These are phyloP conservation scores for Malus hybrid DNA, from an alignment of 331 rosid species.

Conservation along the genomic window DNA sequence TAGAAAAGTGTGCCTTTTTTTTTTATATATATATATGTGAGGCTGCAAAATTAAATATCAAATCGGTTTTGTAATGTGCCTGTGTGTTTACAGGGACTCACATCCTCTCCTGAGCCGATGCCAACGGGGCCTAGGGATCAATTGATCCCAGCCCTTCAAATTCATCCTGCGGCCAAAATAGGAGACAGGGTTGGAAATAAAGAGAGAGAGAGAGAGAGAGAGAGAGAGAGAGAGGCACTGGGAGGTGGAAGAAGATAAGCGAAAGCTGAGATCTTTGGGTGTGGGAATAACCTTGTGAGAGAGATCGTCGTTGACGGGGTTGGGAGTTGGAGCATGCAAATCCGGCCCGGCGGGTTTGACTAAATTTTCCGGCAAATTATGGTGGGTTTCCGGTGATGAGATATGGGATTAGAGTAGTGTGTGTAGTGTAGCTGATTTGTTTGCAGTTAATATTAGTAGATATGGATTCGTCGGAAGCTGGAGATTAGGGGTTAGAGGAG, in stretches of 20 bases:
- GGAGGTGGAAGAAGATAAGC: slow-evolving; percentile 34
- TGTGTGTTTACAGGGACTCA: too few species aligned
- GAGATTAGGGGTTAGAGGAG: too few species aligned
- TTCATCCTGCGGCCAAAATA: slow-evolving; percentile 2
- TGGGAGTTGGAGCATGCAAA: slow-evolving; percentile 1
- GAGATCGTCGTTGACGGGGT: background rate
- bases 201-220: slow-evolving; percentile 26
- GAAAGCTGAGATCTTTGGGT: slow-evolving; percentile 38
- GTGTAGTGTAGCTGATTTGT: slow-evolving; percentile 28
- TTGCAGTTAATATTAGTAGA: slow-evolving; percentile 11
- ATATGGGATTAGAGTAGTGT: slow-evolving; percentile 35
- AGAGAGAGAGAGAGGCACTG: slow-evolving; percentile 11
- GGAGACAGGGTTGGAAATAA: slow-evolving; percentile 30
- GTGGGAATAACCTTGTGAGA: slow-evolving; percentile 2
- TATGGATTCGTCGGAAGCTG: slow-evolving; percentile 41
- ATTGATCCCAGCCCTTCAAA: too few species aligned
- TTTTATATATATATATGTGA: too few species aligned
- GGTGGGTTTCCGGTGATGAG: slow-evolving; percentile 36
- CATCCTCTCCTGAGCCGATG: too few species aligned
- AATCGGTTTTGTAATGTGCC: slow-evolving; percentile 13
- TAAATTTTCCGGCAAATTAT: slow-evolving; percentile 24
- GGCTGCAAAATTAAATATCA: background rate
- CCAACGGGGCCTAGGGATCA: too few species aligned
- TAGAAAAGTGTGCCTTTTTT: too few species aligned
- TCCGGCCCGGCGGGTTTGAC: slow-evolving; percentile 2